Conservation (phyloP, 2,329 filamentous ascomycete species). For the Ciborinia camelliae region DNA sequence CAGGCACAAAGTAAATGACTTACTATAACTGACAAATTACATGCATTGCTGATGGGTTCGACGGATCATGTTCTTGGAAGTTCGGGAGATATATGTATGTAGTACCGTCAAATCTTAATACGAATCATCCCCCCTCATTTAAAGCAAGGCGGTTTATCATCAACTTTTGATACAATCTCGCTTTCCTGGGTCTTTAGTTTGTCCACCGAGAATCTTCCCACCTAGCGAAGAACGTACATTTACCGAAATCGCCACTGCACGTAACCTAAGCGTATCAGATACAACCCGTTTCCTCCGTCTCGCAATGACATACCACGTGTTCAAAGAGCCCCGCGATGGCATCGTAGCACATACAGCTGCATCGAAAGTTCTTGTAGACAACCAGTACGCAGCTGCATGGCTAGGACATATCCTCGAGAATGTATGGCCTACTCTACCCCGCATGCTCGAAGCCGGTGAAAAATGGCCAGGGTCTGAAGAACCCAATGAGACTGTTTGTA, state of each 20-base stretch:
- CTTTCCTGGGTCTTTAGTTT: background rate
- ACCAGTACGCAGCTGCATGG: background rate
- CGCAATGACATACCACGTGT: conserved; percentile 2
- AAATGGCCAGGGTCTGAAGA: conserved; percentile 1
- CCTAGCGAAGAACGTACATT: background rate
- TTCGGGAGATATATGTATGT: background rate
- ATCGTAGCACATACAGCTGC: background rate
- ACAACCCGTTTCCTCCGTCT: background rate
- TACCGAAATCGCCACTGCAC: background rate
- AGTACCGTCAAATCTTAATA: too few relatives aligned
- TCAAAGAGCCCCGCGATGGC: background rate
- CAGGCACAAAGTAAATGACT: background rate
- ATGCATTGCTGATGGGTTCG: background rate
- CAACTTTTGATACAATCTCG: background rate
- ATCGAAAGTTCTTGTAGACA: background rate
- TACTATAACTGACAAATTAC: background rate
- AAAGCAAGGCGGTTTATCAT: too few relatives aligned
- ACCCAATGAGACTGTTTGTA: background rate
- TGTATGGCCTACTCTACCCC: background rate
- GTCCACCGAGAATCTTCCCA: background rate
- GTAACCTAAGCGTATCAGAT: background rate
- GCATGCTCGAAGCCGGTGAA: background rate
- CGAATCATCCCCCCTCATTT: too few relatives aligned
- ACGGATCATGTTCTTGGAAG: background rate
- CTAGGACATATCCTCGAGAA: background rate